These are phyloP conservation scores for Macrolepiota dolichaula DNA, from an alignment of 768 basidiomycete species.

Conservation along the genomic window DNA sequence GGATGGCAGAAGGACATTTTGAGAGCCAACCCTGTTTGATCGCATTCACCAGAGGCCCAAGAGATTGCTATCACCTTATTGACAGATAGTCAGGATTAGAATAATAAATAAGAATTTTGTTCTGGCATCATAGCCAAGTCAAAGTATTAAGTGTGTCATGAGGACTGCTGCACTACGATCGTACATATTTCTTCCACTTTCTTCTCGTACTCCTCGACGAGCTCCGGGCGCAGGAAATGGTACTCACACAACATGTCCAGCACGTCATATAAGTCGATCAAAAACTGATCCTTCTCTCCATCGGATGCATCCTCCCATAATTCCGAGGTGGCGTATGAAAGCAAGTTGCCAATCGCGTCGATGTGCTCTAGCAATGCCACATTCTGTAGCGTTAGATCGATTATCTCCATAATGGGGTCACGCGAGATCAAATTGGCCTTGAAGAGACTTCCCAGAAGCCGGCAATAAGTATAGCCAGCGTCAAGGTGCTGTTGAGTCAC, in stretches of 20 bases:
- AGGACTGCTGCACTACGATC: background rate
- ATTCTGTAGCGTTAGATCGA: conserved; percentile 8
- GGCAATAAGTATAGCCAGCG: background rate
- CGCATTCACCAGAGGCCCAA: too few relatives aligned
- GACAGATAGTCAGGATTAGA: background rate
- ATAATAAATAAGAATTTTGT: background rate
- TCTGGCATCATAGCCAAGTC: background rate
- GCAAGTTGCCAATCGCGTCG: conserved; percentile 1
- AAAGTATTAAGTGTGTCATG: background rate
- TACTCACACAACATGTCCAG: conserved; percentile 4
- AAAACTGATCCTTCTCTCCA: background rate
- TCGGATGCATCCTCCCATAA: background rate
- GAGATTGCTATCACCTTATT: too few relatives aligned
- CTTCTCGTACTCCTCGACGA: conserved; percentile 5
- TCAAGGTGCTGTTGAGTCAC: conserved; percentile 5
- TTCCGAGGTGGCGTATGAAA: background rate
- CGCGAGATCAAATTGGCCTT: background rate
- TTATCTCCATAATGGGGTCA: background rate
- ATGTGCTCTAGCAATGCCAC: conserved; percentile 4
- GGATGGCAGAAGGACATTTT: too few relatives aligned
- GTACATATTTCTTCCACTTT: conserved; percentile 4
- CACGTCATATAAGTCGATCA: background rate
- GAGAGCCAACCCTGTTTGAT: too few relatives aligned
- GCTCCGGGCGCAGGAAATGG: conserved; percentile 2
- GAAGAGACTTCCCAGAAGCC: conserved; percentile 4